These are phyloP conservation scores for Pseudogymnoascus sp. DNA, from an alignment of 2,329 filamentous ascomycete species.

Conservation along the genomic window DNA sequence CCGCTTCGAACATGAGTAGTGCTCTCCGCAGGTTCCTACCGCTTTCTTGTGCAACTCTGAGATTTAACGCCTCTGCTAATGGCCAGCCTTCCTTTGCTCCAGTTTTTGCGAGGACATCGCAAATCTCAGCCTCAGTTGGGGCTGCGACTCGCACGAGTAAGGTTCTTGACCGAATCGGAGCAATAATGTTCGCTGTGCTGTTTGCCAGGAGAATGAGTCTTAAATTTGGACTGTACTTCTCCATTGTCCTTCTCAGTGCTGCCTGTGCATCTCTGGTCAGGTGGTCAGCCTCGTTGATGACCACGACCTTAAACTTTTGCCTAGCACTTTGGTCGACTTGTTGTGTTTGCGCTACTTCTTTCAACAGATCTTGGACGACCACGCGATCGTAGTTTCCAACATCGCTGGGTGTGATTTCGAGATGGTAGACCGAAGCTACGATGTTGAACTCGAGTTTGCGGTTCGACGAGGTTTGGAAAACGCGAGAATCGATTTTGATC, in stretches of 20 bases:
- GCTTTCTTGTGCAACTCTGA: slow-evolving; percentile 81
- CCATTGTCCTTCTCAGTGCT: slow-evolving; percentile 90
- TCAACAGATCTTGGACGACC: slow-evolving; percentile 88
- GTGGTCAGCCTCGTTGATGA: slow-evolving; percentile 98
- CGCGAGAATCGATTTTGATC: slow-evolving; percentile 96
- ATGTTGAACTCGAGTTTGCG: slow-evolving; percentile 99
- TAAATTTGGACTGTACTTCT: slow-evolving; percentile 96
- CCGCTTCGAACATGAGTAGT: slow-evolving; percentile 91
- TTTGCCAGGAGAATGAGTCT: slow-evolving; percentile 88
- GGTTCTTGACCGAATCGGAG: slow-evolving; percentile 89
- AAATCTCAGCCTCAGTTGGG: slow-evolving; percentile 79
- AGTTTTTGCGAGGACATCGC: slow-evolving; percentile 59
- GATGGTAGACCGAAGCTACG: slow-evolving; percentile 91
- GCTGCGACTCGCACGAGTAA: slow-evolving; percentile 87
- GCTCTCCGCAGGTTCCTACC: slow-evolving; percentile 84
- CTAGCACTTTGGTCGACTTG: slow-evolving; percentile 90
- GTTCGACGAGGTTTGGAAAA: slow-evolving; percentile 92
- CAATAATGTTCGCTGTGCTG: slow-evolving; percentile 96
- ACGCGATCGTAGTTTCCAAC: slow-evolving; percentile 95
- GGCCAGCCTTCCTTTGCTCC: slow-evolving; percentile 79
- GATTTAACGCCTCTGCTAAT: slow-evolving; percentile 64
- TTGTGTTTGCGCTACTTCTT: slow-evolving; percentile 97
- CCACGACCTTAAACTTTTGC: slow-evolving; percentile 95
- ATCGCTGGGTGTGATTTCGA: slow-evolving; percentile 96
- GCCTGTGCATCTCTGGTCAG: slow-evolving; percentile 91